Evolutionary conservation across 805 yeast species (phyloP), one percentile per base, ranked within the genome.

Genomic region (Yamadazyma nakazawae): DNA sequence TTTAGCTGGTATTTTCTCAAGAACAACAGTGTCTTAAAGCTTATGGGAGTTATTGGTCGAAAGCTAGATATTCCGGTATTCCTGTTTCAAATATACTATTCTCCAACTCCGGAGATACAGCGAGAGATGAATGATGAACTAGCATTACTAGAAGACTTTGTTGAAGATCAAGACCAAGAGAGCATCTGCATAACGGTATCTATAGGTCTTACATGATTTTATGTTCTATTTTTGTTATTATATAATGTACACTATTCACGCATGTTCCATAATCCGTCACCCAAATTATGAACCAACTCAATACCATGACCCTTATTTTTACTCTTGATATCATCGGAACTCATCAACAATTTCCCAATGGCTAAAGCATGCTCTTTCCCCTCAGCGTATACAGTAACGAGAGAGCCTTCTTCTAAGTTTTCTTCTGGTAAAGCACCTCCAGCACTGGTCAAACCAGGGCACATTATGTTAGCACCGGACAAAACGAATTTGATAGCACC

Each of bases 401-500:
- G 76, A n/a, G 83, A 73, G 45, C 78, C 95, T 54, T 80, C 74
- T 36, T 78, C 82, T 48, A 81, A 62, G 34, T 84, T 80, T 26
- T 84, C 84, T 19, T 83, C 91, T 17, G 97, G 96, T 50, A 90
- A 71, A 45, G 69, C 67, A 17, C 96, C 97, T 36, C 97, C 96
- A 2, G 84, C 76, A 16, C 94, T 82, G 0, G 96, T 89, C 53
- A 89, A 75, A 16, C 97, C 97, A 2, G 96, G 96, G 67, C 97
- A 91, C 98, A 91, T 91, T 59, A 91, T 87, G 60, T 91, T 91
- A 25, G 97, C 97, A 47, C 97, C 98, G 3, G 96, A 85, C n/a
- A 91, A 70, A 21, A 91, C 94, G 60, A 91, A 91, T 66, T 91
- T 91, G 63, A 91, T 91, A 43, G 98, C 98, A 48, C 98, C 98